Conservation (phyloP, 768 basidiomycete species). For the Boletus rubroflammeus region DNA sequence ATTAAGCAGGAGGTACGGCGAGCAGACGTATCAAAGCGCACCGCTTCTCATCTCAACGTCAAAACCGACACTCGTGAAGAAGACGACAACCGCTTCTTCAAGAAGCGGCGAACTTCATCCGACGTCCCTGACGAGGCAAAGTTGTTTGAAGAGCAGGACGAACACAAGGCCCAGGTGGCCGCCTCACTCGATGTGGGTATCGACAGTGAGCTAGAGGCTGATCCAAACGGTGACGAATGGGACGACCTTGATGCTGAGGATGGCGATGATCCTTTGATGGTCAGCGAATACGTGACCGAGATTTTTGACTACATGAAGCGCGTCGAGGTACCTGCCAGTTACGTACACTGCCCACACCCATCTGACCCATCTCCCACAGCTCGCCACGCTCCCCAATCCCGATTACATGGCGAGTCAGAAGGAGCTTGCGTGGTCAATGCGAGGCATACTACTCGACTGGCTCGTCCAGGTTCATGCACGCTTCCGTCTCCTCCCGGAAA, state of each 20-base stretch:
- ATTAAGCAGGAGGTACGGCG: conserved; percentile 31
- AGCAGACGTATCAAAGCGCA: conserved; percentile 26
- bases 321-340: conserved; percentile 59
- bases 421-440: conserved; percentile 86
- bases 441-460: conserved; percentile 89
- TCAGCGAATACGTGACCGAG: conserved; percentile 92
- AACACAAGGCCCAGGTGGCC: conserved; percentile 32
- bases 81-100: conserved; percentile 58
- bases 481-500: conserved; percentile 85
- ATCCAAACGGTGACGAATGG: conserved; percentile 69
- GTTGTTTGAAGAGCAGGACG: conserved; percentile 43
- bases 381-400: conserved; percentile 74
- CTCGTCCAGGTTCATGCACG: conserved; percentile 86
- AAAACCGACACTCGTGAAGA: conserved; percentile 44
- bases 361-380: conserved; percentile 39
- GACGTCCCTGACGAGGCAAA: conserved; percentile 45
- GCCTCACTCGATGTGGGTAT: conserved; percentile 38
- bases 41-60: conserved; percentile 32
- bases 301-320: conserved; percentile 89
- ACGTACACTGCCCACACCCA: no score
- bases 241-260: conserved; percentile 92
- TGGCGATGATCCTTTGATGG: conserved; percentile 93
- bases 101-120: conserved; percentile 76
- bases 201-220: conserved; percentile 57
- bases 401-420: conserved; percentile 83